Evolutionary conservation across 225 moss, liverwort and hornwort species (phyloP), one percentile per base, ranked within the genome.

Genomic region (Pseudisothecium myosuroides): DNA sequence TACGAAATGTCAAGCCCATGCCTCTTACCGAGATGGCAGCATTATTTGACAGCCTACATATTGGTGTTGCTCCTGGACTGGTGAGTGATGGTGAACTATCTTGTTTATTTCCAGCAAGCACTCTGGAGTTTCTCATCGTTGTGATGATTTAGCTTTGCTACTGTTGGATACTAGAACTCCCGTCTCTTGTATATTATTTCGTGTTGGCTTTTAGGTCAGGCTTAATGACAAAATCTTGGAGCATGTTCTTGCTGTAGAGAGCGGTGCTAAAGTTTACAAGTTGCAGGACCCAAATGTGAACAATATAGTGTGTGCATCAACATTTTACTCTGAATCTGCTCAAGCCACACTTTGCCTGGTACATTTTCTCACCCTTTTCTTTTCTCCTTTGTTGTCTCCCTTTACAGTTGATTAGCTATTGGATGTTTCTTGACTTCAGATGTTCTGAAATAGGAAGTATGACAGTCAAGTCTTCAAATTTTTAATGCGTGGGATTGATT

Each of bases 211-310:
- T 45, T 49, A 31, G 85, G 50, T 80, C 58, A 80, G 75, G 61
- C 84, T 80, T 68, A 77, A n/a, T 82, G 85, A 31, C 54, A 69
- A 47, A 69, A 74, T 87, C 68, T 52, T 37, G 39, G 76, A 63
- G 56, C 63, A 81, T 84, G 72, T 82, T 87, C 52, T 72, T 90
- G 64, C 60, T 88, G 43, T 87, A 76, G 79, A 86, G 65, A 66
- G 32, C 32, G 55, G 55, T 93, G 32, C 82, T 89, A 76, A 85
- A 39, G 43, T 86, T 71, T 29, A 15, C 45, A 56, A 68, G 55
- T 89, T 87, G 87, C 96, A 98, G 98, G 98, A 98, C 84, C 98
- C 98, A n/a, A 98, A 98, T 89, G 92, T 93, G 83, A 98, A 98
- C 87, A 98, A 98, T 85, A 95, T 98, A 63, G 98, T 98, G 82